Percentiles rank a stretch among this genome's conserved stretches.
Evolutionary conservation across 1,284 basidiomycete species (phyloP).

Genomic region (Austroboletus niveus): DNA sequence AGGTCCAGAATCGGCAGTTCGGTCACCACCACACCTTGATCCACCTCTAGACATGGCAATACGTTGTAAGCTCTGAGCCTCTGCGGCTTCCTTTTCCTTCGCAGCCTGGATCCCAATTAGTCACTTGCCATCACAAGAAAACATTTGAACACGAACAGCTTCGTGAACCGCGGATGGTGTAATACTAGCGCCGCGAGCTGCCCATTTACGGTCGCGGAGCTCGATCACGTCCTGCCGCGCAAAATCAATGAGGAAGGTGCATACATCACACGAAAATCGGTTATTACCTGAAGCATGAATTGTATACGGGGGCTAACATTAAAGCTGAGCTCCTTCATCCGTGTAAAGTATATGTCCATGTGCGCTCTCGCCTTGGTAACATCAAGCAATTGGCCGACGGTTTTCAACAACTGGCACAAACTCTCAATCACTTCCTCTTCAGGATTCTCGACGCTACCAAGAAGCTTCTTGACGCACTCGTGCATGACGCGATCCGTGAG

Average conservation of each 20-base stretch:
- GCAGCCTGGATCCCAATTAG: constrained; percentile 46
- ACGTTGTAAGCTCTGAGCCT: constrained; percentile 59
- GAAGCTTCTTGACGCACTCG: no score
- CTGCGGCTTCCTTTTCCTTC: constrained; percentile 65
- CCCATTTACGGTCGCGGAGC: constrained; percentile 83
- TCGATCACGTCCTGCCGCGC: constrained; percentile 79
- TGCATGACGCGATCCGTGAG: no score
- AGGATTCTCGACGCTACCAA: no score
- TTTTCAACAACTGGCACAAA: no score
- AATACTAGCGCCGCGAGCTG: constrained; percentile 66
- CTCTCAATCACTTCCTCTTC: no score
- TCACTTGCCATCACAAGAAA: constrained; percentile 4
- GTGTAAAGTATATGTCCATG: no score
- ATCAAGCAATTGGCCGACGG: no score
- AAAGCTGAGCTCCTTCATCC: no score
- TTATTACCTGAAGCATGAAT: constrained; percentile 89
- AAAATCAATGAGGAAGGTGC: constrained; percentile 7
- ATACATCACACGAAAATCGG: background rate
- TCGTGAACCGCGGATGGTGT: constrained; percentile 92
- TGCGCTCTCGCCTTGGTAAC: no score
- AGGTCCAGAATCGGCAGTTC: constrained; percentile 52
- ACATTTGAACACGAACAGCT: constrained; percentile 50
- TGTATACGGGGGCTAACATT: constrained; percentile 43
- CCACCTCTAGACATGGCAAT: constrained; percentile 72
- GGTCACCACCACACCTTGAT: constrained; percentile 84